Percentiles rank a stretch among this genome's conserved stretches.
Evolutionary conservation across 495 filamentous ascomycete genomes (phyloP).

Genomic region (Delitschia confertaspora): DNA sequence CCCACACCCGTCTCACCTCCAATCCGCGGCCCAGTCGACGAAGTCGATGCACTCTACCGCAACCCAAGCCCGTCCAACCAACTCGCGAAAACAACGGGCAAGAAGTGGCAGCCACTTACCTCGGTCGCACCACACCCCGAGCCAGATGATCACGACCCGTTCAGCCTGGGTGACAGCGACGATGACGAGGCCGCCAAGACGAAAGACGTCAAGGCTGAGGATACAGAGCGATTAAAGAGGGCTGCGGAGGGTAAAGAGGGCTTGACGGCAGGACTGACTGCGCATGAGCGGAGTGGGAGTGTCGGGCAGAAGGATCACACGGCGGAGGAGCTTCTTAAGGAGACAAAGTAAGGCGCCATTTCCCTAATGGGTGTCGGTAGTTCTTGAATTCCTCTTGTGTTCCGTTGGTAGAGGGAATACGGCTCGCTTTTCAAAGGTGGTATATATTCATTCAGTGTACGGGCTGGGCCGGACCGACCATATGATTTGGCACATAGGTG

Average conservation of each 20-base stretch:
- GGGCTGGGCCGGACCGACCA: too few relatives aligned
- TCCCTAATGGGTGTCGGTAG: too few relatives aligned
- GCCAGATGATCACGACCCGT: constrained; percentile 85
- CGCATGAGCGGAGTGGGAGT: constrained; percentile 33
- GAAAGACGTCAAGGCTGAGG: constrained; percentile 55
- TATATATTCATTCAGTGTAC: too few relatives aligned
- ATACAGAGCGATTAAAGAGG: constrained; percentile 61
- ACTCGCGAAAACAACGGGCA: constrained; percentile 42
- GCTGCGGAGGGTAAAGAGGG: constrained; percentile 40
- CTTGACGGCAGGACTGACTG: constrained; percentile 31
- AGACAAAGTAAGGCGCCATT: constrained; percentile 21
- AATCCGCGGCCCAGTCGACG: constrained; percentile 50
- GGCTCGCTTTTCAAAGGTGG: too few relatives aligned
- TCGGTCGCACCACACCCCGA: constrained; percentile 73
- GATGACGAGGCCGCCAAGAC: constrained; percentile 74
- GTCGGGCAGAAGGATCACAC: constrained; percentile 39
- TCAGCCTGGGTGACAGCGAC: constrained; percentile 92
- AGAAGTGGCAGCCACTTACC: constrained; percentile 95
- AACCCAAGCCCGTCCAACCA: constrained; percentile 42
- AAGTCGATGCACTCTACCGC: constrained; percentile 69
- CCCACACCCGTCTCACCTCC: constrained; percentile 48
- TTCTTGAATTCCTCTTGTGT: too few relatives aligned
- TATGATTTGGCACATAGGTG: too few relatives aligned
- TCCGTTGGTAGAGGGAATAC: too few relatives aligned
- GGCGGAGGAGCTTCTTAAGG: constrained; percentile 38